These are phyloP conservation scores for Crassisporium funariophilum DNA, from an alignment of 768 basidiomycete genomes.

Conservation along the genomic window DNA sequence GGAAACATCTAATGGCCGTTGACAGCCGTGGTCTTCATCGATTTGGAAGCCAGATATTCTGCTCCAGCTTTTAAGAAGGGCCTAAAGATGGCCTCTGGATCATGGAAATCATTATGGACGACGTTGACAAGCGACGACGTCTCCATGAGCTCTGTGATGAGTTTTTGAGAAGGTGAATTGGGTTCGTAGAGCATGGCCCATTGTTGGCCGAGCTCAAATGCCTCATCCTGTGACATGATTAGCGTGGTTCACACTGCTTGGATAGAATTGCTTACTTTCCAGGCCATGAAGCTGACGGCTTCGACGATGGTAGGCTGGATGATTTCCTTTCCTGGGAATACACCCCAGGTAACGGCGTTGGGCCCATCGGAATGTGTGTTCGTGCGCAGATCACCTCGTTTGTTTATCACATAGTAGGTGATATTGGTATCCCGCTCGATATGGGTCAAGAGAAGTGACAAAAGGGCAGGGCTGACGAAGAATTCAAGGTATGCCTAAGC, in stretches of 20 bases:
- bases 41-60: conserved; percentile 49
- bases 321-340: conserved; percentile 97
- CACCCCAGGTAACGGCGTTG: conserved; percentile 99
- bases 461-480: conserved; percentile 78
- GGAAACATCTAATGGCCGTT: conserved; percentile 41
- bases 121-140: conserved; percentile 88
- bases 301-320: conserved; percentile 96
- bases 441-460: conserved; percentile 70
- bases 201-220: conserved; percentile 87
- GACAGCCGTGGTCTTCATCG: conserved; percentile 32
- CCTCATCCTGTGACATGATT: conserved; percentile 72
- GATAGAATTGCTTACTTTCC: conserved; percentile 66
- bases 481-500: conserved; percentile 94
- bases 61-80: conserved; percentile 82
- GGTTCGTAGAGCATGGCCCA: conserved; percentile 89
- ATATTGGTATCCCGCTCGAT: conserved; percentile 88
- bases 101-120: conserved; percentile 95
- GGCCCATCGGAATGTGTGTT: conserved; percentile 96
- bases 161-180: conserved; percentile 69
- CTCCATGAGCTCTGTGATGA: conserved; percentile 81
- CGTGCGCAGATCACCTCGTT: conserved; percentile 89
- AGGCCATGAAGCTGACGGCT: conserved; percentile 97
- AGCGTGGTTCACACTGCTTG: conserved; percentile 6
- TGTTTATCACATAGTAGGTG: conserved; percentile 98
- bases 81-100: conserved; percentile 79